Base-by-base conservation (phyloP, 2,329 filamentous ascomycete genomes). In the Ascomycota sp. region DNA sequence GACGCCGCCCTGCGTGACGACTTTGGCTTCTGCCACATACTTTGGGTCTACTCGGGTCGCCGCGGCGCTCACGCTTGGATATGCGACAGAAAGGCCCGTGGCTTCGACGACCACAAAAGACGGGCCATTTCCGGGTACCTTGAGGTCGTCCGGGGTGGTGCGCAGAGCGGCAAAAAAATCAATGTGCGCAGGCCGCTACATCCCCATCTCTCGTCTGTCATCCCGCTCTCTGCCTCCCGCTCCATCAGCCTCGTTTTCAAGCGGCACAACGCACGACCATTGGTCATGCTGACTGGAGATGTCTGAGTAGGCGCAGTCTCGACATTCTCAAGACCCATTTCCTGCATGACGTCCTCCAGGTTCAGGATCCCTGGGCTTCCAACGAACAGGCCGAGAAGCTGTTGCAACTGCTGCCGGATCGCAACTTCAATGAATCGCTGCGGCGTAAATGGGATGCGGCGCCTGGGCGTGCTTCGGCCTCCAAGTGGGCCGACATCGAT, bases 41-140 rank as follows among this genome's bases (percentile, higher is more conserved):
- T 98, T 52, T 98, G 89, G 89, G 85, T 98, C 6, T 98, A 98
- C 53, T 98, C 89, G 0, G 89, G 89, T 41, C 77, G 89, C 52
- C 72, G 89, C 65, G 89, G 89, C 57, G 85, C 80, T 20, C 89
- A 98, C 71, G 89, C 89, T 5, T 98, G 89, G 89, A 79, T 98
- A 8, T 95, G 86, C 48, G 89, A 98, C 50, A 80, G 77, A 46
- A 74, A 75, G 33, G 89, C 85, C 1, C 69, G 89, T 33, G 64
- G 64, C 22, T 69, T 98, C 59, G 78, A 92, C 38, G 89, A 98
- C 43, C 69, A 77, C 41, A 83, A 80, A 53, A 69, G 89, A 32
- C 72, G 72, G 40, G 79, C 85, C 0, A 75, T 98, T 36, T 82
- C 82, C 0, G 75, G 79, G 15, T 98, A 95, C 46, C 63, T 98